A percentile compares a stretch with the other conserved stretches of the same genome.
These are phyloP conservation scores for Pseudozyma tsukubaensis DNA, from an alignment of 1,284 basidiomycete species.

Conservation along the genomic window DNA sequence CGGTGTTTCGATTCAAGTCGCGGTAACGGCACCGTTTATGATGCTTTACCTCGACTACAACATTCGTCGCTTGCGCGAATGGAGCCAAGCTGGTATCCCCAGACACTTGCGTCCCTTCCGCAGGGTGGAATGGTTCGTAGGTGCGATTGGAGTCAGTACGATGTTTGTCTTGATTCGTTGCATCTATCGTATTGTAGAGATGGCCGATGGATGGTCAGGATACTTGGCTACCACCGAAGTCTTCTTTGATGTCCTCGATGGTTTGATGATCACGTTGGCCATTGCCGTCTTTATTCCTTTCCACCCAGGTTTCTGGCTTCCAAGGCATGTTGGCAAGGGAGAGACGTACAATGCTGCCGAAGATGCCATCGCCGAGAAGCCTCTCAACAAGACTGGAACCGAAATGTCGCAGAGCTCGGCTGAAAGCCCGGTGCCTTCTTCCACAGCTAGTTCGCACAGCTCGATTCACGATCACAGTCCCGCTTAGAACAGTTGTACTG, in stretches of 20 bases:
- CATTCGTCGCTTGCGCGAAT: slow-evolving; percentile 36
- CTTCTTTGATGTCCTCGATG: slow-evolving; percentile 45
- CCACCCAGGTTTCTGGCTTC: slow-evolving; percentile 37
- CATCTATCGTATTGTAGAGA: slow-evolving; percentile 53
- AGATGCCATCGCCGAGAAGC: slow-evolving; percentile 15
- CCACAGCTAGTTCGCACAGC: slow-evolving; percentile 11
- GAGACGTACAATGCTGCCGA: slow-evolving; percentile 27
- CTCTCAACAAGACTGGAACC: neutral
- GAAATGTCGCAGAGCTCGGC: slow-evolving; percentile 3
- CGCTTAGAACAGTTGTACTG: slow-evolving; percentile 5
- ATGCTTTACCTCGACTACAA: slow-evolving; percentile 47
- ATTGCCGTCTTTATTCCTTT: slow-evolving; percentile 44
- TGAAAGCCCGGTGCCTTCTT: neutral
- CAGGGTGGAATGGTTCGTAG: slow-evolving; percentile 33
- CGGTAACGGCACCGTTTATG: slow-evolving; percentile 44
- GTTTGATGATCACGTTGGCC: slow-evolving; percentile 43
- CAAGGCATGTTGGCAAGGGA: slow-evolving; percentile 20
- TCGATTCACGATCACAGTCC: slow-evolving; percentile 7
- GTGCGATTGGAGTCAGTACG: slow-evolving; percentile 36
- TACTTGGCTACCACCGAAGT: slow-evolving; percentile 36
- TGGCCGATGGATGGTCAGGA: slow-evolving; percentile 47
- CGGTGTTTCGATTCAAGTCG: slow-evolving; percentile 46
- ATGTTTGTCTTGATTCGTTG: slow-evolving; percentile 45
- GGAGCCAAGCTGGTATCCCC: slow-evolving; percentile 16
- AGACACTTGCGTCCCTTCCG: slow-evolving; percentile 17